Evolutionary conservation across 257 asterid species (phyloP), one percentile per base, ranked within the genome.

Genomic region (Primulina tabacum): DNA sequence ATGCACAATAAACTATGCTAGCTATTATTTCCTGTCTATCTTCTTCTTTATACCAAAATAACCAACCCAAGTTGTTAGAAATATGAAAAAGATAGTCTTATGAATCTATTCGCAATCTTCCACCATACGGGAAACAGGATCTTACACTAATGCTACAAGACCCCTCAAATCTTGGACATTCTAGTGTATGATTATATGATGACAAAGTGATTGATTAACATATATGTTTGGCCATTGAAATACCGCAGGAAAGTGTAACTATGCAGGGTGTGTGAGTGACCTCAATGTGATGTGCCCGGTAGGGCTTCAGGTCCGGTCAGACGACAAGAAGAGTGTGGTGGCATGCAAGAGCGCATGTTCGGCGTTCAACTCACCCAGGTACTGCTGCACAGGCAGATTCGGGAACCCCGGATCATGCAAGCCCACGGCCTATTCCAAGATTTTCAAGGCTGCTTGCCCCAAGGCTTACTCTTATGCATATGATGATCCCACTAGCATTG

Each of bases 401-500:
- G 97, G 89, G 1, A 92, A 71, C 78, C 95, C 98, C 20, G 88
- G 86, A 65, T 68, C 96, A 38, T 92, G 98, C 88, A 92, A 88
- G 89, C 98, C 98, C 0, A 90, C 98, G 0, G 97, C 97, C 0
- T 92, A 90, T n/a, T 92, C 98, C 1, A 86, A 77, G 79, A 89
- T 92, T 60, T 92, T 92, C 87, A 90, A 92, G 62, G 66, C 87
- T 5, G 98, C 98, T 10, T 92, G 98, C 73, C 98, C 98, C 0
- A 90, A 29, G 77, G 98, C 98, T 5, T 92, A 92, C 77, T 92
- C 97, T n/a, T 92, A 92, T 63, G 98, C 98, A 2, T 92, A 88
- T 62, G 98, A 92, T 72, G 98, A 92, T 80, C 98, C 98, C 70
- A 90, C 98, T 29, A 88, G 96, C 79, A 86, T 92, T 59, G 73